Evolutionary conservation across 495 filamentous ascomycete species (phyloP), one percentile per base, ranked within the genome.

Genomic region (Penicillium egyptiacum): DNA sequence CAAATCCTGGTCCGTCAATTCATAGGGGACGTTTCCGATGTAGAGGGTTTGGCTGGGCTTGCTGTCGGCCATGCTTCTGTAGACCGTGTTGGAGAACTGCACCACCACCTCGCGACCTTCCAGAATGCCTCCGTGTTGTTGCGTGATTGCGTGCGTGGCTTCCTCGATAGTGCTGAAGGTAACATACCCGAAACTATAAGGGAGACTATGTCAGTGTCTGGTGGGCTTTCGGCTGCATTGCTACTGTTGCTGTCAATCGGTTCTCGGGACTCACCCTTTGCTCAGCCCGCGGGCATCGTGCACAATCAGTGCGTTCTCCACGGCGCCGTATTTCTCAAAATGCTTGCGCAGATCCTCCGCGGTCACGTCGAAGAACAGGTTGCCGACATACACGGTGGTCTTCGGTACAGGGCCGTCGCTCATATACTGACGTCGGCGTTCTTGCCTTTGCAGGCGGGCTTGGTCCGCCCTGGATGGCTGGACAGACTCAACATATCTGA

Each of bases 1-100:
- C 28, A 98, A 75, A 60, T 98, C 94, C 37, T 82, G 82, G 62
- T 97, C 94, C 4, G 89, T 88, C 75, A 93, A 86, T 71, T 96
- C 89, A 63, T 89, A 96, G 35, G 89, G 83, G 67, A 98, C 84
- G 72, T 95, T 94, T 55, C 94, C 94, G 59, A 98, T 82, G 72
- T 87, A 97, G 33, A 98, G 78, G 5, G 86, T 89, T 50, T 77
- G 80, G 20, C 83, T 83, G 14, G 87, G 85, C 19, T 72, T 59
- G 35, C 33, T 40, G 5, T 52, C 11, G 3, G 57, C 40, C 19
- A 55, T 50, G 17, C 40, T 41, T 16, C 58, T 28, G 58, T 75
- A 63, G 11, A 61, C 64, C 61, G 78, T 83, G 40, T 68, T 69
- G 10, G 76, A 70, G 51, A 61, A 78, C 60, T 88, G 79, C 49